A percentile compares a stretch with the other conserved stretches of the same genome.
These are phyloP conservation scores for Phytophthora nicotianae DNA, from an alignment of 352 stramenopile genomes.

Conservation along the genomic window DNA sequence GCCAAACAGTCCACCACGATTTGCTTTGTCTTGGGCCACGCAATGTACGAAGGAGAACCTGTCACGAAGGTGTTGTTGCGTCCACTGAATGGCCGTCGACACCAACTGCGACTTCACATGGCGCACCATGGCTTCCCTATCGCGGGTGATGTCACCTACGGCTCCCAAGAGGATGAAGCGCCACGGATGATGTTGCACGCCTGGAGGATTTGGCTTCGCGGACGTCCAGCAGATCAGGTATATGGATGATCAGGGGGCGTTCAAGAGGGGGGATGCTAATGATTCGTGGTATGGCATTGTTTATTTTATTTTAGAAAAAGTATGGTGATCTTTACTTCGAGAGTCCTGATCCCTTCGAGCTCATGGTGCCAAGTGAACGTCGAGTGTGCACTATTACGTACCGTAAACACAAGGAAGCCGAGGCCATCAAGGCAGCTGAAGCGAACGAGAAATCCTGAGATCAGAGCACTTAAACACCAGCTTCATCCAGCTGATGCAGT, in stretches of 20 bases:
- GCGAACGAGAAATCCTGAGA: constrained; percentile 4
- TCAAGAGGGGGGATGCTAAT: neutral
- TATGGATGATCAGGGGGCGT: neutral
- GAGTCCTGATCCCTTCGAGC: constrained; percentile 70
- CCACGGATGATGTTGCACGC: constrained; percentile 88
- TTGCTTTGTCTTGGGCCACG: constrained; percentile 78
- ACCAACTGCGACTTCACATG: constrained; percentile 86
- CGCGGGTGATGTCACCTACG: constrained; percentile 78
- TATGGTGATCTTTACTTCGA: constrained; percentile 73
- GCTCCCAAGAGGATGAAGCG: constrained; percentile 56
- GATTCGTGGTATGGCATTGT: constrained; percentile 4
- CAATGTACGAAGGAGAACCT: constrained; percentile 47
- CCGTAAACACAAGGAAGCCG: constrained; percentile 30
- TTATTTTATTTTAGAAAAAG: constrained; percentile 33
- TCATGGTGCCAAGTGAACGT: constrained; percentile 56
- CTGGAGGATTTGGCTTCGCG: constrained; percentile 80
- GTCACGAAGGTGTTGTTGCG: constrained; percentile 87
- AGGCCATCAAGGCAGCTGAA: constrained; percentile 9
- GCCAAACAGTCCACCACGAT: constrained; percentile 75
- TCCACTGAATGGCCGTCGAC: constrained; percentile 77
- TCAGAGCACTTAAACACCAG: constrained; percentile 36
- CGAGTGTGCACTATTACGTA: constrained; percentile 74
- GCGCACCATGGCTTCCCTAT: constrained; percentile 80
- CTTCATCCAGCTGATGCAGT: constrained; percentile 55
- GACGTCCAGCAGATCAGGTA: constrained; percentile 47